Evolutionary conservation across 1,284 basidiomycete genomes (phyloP), one percentile per base, ranked within the genome.

Genomic region (Cryptococcus sp.): DNA sequence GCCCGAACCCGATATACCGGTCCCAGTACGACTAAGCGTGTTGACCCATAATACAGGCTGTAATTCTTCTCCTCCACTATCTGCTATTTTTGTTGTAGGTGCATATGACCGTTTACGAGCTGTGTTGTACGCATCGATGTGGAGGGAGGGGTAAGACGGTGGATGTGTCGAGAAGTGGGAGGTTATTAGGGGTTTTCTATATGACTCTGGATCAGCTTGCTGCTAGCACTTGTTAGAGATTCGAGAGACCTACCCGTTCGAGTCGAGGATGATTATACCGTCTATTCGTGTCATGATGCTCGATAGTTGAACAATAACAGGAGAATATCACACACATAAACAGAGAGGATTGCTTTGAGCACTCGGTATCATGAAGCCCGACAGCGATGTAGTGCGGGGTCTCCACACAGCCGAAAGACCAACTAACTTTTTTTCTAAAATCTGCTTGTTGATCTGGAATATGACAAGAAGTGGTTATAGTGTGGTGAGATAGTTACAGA

Each of bases 201-300:
- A 15, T 10, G 20, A 15, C 44, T 20, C 26, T 8, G 4, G 1
- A 37, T 62, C 34, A 63, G 55, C n/a, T 43, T 16, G 19, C 2
- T 16, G 19, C 37, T n/a, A 17, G 26, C 10, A 34, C 29, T 34
- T 34, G 5, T 5, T 34, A 34, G 8, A 10, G 13, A 13, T 13
- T 13, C 5, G 37, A 58, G 52, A 39, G 46, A 80, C 87, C 69
- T 67, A 90, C 87, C 90, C 89, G 64, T 85, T 83, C 57, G 83
- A 82, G 77, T 93, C 91, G 54, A 95, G 81, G 61, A 95, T 87
- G 71, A 96, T 93, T 61, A 96, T 81, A 13, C 93, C 93, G 79
- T 96, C 93, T 75, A 96, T 87, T 37, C 72, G 55, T 4, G 74
- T 62, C 77, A 78, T 77, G 22, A 17, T 48, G 40, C n/a, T 58